Conservation (phyloP, 1,139 yeast genomes). For the Blastobotrys petasosporus region DNA sequence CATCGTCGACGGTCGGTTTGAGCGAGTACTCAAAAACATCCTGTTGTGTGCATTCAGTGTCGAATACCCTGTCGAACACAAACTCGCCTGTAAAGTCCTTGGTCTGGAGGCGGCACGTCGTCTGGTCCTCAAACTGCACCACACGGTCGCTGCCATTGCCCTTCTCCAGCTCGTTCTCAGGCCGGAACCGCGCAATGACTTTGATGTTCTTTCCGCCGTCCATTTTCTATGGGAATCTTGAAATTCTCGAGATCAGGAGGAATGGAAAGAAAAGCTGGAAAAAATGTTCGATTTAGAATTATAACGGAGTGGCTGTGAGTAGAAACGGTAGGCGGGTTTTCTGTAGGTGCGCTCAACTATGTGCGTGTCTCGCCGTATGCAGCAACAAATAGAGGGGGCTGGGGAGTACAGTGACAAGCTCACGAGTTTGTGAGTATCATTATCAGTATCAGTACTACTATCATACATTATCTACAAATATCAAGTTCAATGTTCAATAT, state of each 20-base stretch:
- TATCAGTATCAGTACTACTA: too few relatives aligned
- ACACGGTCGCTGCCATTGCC: slow-evolving; percentile 5
- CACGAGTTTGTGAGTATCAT: too few relatives aligned
- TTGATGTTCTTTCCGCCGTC: slow-evolving; percentile 40
- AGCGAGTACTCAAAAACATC: slow-evolving; percentile 61
- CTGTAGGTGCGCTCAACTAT: too few relatives aligned
- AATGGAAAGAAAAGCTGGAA: background rate
- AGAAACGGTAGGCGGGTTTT: too few relatives aligned
- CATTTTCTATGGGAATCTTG: slow-evolving; percentile 2
- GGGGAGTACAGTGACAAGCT: too few relatives aligned
- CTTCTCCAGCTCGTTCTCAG: slow-evolving; percentile 31
- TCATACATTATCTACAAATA: too few relatives aligned
- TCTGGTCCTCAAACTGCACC: slow-evolving; percentile 15
- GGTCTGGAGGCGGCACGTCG: slow-evolving; percentile 19
- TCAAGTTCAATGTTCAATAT: too few relatives aligned
- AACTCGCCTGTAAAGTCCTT: slow-evolving; percentile 36
- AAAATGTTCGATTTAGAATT: too few relatives aligned
- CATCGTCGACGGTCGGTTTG: slow-evolving; percentile 55
- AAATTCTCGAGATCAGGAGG: background rate
- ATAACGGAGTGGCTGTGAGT: too few relatives aligned
- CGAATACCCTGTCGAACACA: slow-evolving; percentile 65
- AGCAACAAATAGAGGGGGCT: too few relatives aligned
- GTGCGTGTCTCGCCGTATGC: too few relatives aligned
- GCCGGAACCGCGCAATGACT: slow-evolving; percentile 63
- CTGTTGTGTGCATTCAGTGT: slow-evolving; percentile 44